Base-by-base conservation (phyloP, 192 early-diverging fungal genomes). In the Linnemannia zychae region DNA sequence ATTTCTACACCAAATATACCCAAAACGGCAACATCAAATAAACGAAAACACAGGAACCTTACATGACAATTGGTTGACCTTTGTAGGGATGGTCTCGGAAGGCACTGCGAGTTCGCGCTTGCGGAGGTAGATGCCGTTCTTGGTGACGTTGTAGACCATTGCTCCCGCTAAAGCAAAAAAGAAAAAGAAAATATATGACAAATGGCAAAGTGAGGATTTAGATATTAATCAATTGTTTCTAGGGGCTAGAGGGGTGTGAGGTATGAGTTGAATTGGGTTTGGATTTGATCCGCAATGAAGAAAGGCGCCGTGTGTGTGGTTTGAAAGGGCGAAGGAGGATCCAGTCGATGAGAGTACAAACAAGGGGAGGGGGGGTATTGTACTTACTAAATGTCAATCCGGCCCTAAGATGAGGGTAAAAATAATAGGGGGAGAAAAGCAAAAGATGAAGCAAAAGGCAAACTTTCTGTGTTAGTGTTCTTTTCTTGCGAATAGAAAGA, bases 81-180 rank as follows among this genome's bases (percentile, higher is more conserved):
- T 76, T 36, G 72, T 46, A 16, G 83, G 70, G 28, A 85, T 76
- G 20, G 73, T 71, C 38, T 60, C 69, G 7, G 78, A 75, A 36
- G 83, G 83, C 5, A 67, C 50, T 37, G 72, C 73, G 12, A 76
- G 50, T 24, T 79, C 83, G 18, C 83, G 72, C 9, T 78, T 77
- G 16, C 83, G 83, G 63, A 79, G 57, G 36, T 85, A 85, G 18
- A 85, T 85, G 17, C 49, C 70, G 57, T 72, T 85, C 74, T 85
- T 85, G 20, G 77, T 79, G 1, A 79, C 7, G 33, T 48, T 70
- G 40, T 85, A 85, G 46, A 75, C 52, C 22, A 47, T 49, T 36
- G 78, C 78, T 65, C 83, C 83, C 17, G 70, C 83, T 85, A 67
- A 38, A 17, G 17, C 0, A 11, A 22, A 34, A 28, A 50, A 72